Evolutionary conservation across 2,329 filamentous ascomycete genomes (phyloP).

Genomic region (Ascochyta clinopodiicola): DNA sequence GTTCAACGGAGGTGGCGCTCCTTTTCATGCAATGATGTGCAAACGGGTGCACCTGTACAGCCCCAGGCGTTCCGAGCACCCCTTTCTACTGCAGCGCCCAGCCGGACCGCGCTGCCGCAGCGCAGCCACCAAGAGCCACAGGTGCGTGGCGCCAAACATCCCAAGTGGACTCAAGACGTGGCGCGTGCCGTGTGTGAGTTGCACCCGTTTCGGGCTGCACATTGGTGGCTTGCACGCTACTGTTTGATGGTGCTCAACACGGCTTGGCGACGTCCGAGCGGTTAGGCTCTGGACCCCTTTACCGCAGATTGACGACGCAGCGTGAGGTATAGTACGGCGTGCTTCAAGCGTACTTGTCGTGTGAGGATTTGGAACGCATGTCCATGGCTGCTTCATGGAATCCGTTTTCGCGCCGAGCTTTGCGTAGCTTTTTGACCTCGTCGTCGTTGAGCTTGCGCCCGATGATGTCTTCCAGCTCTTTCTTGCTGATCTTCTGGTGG

Average conservation of each 20-base stretch:
- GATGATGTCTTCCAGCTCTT: constrained; percentile 82
- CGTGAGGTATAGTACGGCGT: not conserved
- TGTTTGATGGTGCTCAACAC: constrained; percentile 13
- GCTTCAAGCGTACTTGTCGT: constrained; percentile 45
- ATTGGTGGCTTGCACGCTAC: constrained; percentile 6
- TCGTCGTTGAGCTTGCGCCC: constrained; percentile 80
- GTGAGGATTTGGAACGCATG: constrained; percentile 89
- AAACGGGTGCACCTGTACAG: constrained; percentile 1
- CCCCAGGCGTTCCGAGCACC: not conserved
- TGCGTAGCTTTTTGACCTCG: constrained; percentile 84
- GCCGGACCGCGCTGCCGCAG: constrained; percentile 8
- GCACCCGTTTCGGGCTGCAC: constrained; percentile 3
- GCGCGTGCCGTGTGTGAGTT: constrained; percentile 17
- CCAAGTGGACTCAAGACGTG: constrained; percentile 12
- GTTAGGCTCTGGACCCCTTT: not conserved
- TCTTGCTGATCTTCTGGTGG: constrained; percentile 81
- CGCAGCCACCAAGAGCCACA: constrained; percentile 17
- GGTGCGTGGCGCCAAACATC: constrained; percentile 15
- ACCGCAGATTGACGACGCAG: not conserved
- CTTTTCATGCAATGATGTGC: not conserved
- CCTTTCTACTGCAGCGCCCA: constrained; percentile 6
- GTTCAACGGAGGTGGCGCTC: not conserved
- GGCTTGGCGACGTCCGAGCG: constrained; percentile 18
- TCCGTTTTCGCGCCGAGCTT: constrained; percentile 81
- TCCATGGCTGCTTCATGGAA: constrained; percentile 88